A percentile compares a stretch with the other conserved stretches of the same genome.
These are phyloP conservation scores for Paramyrothecium sp. DNA, from an alignment of 2,329 filamentous ascomycete genomes.

Conservation along the genomic window DNA sequence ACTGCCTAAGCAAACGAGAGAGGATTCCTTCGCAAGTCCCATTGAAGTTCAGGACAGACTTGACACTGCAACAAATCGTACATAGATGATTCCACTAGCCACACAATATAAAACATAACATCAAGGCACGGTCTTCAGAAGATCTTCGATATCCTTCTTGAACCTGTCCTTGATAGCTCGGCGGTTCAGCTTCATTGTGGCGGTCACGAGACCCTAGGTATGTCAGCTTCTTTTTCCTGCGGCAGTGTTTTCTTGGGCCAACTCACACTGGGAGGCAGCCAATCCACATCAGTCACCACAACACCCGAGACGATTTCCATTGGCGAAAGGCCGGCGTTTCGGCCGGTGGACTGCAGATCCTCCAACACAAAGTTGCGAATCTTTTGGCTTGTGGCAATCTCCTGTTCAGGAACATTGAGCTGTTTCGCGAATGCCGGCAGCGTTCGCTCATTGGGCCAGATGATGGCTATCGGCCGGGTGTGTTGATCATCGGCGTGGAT, in stretches of 20 bases:
- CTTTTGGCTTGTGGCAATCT: slow-evolving; percentile 65
- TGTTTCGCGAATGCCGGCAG: background rate
- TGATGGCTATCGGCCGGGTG: slow-evolving; percentile 54
- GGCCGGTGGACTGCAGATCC: background rate
- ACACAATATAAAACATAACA: too few relatives aligned
- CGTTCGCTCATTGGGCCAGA: slow-evolving; percentile 57
- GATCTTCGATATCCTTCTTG: background rate
- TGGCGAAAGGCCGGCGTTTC: background rate
- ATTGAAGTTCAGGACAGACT: too few relatives aligned
- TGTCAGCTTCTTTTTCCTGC: background rate
- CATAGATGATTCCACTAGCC: too few relatives aligned
- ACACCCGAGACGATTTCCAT: background rate
- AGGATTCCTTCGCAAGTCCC: too few relatives aligned
- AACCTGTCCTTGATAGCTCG: slow-evolving; percentile 25
- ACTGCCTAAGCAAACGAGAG: too few relatives aligned
- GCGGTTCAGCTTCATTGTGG: slow-evolving; percentile 50
- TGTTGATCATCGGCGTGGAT: slow-evolving; percentile 51
- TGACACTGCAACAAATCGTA: too few relatives aligned
- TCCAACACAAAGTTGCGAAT: slow-evolving; percentile 26
- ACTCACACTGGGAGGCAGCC: slow-evolving; percentile 65
- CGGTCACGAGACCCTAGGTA: slow-evolving; percentile 45
- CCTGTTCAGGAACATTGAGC: slow-evolving; percentile 44
- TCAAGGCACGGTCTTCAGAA: background rate
- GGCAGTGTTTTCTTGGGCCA: background rate
- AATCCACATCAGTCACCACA: slow-evolving; percentile 54